Conservation (phyloP, 2,329 filamentous ascomycete genomes). For the Clonostachys sp. region DNA sequence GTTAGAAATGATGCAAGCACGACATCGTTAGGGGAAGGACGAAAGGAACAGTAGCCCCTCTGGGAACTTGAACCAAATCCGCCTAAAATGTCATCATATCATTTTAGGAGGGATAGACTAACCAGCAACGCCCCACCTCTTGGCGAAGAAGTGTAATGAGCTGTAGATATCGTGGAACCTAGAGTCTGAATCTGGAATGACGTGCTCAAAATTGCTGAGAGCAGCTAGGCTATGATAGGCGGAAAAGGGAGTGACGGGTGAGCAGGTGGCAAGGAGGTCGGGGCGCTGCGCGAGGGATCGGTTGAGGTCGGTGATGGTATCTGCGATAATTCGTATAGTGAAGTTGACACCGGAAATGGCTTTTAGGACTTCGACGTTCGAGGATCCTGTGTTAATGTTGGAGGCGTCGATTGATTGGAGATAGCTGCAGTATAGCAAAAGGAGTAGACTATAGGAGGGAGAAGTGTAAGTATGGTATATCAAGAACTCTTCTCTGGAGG, state of each 20-base stretch:
- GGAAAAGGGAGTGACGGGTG: conserved; percentile 24
- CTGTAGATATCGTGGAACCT: conserved; percentile 25
- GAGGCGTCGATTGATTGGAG: conserved; percentile 16
- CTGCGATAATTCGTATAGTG: conserved; percentile 25
- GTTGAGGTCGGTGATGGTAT: conserved; percentile 26
- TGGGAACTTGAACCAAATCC: not conserved
- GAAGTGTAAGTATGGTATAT: not conserved
- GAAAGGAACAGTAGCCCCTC: not conserved
- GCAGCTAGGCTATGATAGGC: conserved; percentile 25
- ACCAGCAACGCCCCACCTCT: conserved; percentile 26
- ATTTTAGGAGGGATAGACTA: conserved; percentile 1
- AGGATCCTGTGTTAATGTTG: conserved; percentile 10
- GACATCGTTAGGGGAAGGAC: not conserved
- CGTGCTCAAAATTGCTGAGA: conserved; percentile 21
- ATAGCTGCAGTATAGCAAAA: conserved; percentile 24
- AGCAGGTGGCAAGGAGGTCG: conserved; percentile 21
- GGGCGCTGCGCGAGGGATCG: conserved; percentile 21
- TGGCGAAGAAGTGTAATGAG: conserved; percentile 24
- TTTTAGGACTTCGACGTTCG: conserved; percentile 22
- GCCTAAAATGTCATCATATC: not conserved
- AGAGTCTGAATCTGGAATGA: conserved; percentile 21
- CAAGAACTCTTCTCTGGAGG: not conserved
- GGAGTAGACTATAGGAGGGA: conserved; percentile 16
- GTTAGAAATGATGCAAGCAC: not conserved
- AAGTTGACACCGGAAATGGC: conserved; percentile 29